These are phyloP conservation scores for Terana coerulea DNA, from an alignment of 768 basidiomycete genomes.

Conservation along the genomic window DNA sequence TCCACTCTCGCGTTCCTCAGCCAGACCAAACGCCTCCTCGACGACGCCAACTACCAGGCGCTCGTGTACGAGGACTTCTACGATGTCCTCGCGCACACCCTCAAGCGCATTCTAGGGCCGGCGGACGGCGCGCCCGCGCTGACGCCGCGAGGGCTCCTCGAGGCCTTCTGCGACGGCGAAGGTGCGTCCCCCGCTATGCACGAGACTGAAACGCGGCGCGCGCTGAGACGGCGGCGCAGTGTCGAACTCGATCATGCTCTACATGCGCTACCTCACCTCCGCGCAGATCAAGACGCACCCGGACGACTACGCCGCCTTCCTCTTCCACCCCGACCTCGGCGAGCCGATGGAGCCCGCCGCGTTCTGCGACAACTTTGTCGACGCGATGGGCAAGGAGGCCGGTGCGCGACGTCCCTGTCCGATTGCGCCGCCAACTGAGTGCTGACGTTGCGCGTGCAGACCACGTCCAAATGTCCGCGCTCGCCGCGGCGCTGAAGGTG, in stretches of 20 bases:
- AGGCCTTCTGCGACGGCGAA: conserved; percentile 51
- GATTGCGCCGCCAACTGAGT: background rate
- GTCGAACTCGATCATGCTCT: conserved; percentile 74
- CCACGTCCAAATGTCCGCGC: conserved; percentile 77
- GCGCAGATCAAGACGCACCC: conserved; percentile 71
- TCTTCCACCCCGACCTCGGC: conserved; percentile 70
- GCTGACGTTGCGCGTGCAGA: conserved; percentile 43
- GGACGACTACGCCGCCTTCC: conserved; percentile 62
- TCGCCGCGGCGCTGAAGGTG: conserved; percentile 62
- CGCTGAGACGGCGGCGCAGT: conserved; percentile 36
- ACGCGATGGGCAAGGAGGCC: conserved; percentile 73
- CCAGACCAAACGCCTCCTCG: conserved; percentile 45
- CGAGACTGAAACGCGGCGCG: background rate
- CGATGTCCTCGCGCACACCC: conserved; percentile 44
- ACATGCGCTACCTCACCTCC: conserved; percentile 79
- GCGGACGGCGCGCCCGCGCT: conserved; percentile 32
- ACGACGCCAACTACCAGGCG: conserved; percentile 57
- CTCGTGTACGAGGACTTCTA: conserved; percentile 76
- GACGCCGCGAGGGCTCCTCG: conserved; percentile 38
- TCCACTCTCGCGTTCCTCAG: conserved; percentile 50
- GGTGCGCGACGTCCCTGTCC: conserved; percentile 37
- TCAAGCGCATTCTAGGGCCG: conserved; percentile 41
- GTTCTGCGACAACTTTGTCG: conserved; percentile 79
- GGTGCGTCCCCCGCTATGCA: conserved; percentile 29
- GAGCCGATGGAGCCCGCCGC: conserved; percentile 46